Evolutionary conservation across 305 asterid genomes (phyloP).

Genomic region (Ajuga reptans): DNA sequence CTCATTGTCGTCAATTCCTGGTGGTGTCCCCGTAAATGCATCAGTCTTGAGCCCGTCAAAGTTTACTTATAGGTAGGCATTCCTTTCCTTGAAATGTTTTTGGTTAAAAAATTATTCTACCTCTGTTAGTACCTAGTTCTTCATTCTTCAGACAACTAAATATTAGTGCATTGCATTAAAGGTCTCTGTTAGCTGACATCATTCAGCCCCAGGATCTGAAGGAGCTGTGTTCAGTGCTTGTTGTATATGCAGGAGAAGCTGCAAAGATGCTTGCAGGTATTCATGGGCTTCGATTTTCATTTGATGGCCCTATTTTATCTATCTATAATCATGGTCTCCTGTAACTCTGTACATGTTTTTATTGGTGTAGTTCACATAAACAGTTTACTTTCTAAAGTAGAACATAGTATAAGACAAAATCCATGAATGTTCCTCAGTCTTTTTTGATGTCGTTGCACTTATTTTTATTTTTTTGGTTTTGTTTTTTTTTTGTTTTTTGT

Average conservation of each 20-base stretch:
- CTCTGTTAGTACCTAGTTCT: background rate
- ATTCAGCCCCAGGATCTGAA: slow-evolving; percentile 87
- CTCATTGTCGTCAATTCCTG: slow-evolving; percentile 46
- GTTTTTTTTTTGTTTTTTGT: too few relatives aligned
- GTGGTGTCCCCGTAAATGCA: slow-evolving; percentile 47
- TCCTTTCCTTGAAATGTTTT: slow-evolving; percentile 18
- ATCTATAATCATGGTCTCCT: background rate
- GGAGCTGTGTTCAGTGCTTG: slow-evolving; percentile 94
- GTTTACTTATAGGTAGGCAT: slow-evolving; percentile 73
- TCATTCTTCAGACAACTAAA: slow-evolving; percentile 37
- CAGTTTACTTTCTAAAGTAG: background rate
- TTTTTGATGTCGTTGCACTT: background rate
- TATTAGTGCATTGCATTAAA: slow-evolving; percentile 27
- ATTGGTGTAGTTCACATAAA: background rate
- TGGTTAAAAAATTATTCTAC: background rate
- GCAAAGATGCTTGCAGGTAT: slow-evolving; percentile 85
- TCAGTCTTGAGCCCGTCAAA: slow-evolving; percentile 71
- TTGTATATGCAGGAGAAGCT: slow-evolving; percentile 80
- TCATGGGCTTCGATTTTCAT: slow-evolving; percentile 12
- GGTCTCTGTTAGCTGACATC: slow-evolving; percentile 94
- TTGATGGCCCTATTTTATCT: background rate
- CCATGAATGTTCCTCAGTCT: background rate
- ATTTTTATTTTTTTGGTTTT: too few relatives aligned
- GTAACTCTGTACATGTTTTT: background rate
- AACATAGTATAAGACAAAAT: background rate